Evolutionary conservation across 768 basidiomycete species (phyloP), one percentile per base, ranked within the genome.

Genomic region (Auriscalpium microsporum): DNA sequence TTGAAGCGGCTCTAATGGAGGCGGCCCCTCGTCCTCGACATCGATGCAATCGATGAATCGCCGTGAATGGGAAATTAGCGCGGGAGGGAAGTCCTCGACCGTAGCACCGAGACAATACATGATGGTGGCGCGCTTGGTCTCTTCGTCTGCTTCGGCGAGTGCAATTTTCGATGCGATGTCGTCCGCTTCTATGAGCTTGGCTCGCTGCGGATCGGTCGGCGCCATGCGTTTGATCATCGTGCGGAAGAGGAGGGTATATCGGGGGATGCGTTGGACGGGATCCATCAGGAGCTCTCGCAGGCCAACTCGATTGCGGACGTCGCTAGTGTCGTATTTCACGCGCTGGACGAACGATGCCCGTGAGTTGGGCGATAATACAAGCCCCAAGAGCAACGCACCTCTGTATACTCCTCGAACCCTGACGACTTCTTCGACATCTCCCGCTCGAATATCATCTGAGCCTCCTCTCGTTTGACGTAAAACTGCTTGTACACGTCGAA

Each of bases 231-330:
- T 92, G 65, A 94, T 74, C 86, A 98, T 98, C 6, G 80, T 89
- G 56, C 90, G 86, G 70, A 95, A 91, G 61, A 98, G 78, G 23
- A 98, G 75, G 1, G 92, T 94, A 70, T 97, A 97, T 60, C 95
- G 78, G 4, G 94, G 94, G 64, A 98, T 92, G 36, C 94, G 84
- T 65, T 98, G 94, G 6, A 96, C 91, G 14, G 94, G 94, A 62
- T 98, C 94, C 85, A 95, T 95, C 19, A 97, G 77, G 49, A 96
- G 80, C 67, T 95, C 94, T 28, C 94, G 80, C 53, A 97, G 75
- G 45, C 90, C 93, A 54, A 95, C 80, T 42, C 92, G 88, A 66
- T 90, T 93, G 63, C 78, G 78, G 34, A 77, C 68, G 61, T 90
- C 90, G 19, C 81, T 73, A 14, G 81, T 81, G 59, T 86, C 82